Evolutionary conservation across 495 filamentous ascomycete genomes (phyloP), one percentile per base, ranked within the genome.

Genomic region (Endocarpon pusillum): DNA sequence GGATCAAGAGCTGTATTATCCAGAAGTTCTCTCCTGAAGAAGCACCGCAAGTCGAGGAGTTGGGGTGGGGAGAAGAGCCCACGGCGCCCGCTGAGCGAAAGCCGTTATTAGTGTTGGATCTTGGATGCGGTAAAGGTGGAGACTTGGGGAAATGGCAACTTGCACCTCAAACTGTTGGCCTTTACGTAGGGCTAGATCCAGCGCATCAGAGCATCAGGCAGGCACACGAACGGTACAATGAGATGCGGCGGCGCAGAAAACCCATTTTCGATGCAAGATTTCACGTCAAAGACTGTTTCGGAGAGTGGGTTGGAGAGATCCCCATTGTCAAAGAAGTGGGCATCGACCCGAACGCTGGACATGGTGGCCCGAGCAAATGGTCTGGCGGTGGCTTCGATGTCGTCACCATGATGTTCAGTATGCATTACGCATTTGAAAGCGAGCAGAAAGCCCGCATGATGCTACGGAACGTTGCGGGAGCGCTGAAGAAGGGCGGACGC

Each of bases 401-500:
- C 9, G 87, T 97, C 31, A 80, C 78, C 36, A 93, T 91, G 68
- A 97, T 97, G 89, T 97, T 97, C 46, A 86, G 84, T 48, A 92
- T 97, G 73, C 89, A 97, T 58, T 97, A 97, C 49, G 86, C 91
- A 0, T 97, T 94, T 44, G 91, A 97, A 55, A 81, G 62, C 38
- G 82, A 96, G 53, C 66, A 66, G 4, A 91, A 93, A 51, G 76
- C 86, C 8, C 70, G 86, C 15, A 76, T 73, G 35, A 96, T 97
- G 89, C 67, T 97, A 33, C 68, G 71, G 49, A 97, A 97, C 50
- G 89, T 97, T 9, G 73, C 89, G 1, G 78, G 84, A 3, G 67
- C 74, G 18, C 54, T 97, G 45, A 91, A 83, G 53, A 94, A 94
- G 48, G 89, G 89, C 14, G 89, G 89, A 6, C 73, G 83, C 24